Conservation (phyloP, 345 rosid species). For the Acer saccharum region DNA sequence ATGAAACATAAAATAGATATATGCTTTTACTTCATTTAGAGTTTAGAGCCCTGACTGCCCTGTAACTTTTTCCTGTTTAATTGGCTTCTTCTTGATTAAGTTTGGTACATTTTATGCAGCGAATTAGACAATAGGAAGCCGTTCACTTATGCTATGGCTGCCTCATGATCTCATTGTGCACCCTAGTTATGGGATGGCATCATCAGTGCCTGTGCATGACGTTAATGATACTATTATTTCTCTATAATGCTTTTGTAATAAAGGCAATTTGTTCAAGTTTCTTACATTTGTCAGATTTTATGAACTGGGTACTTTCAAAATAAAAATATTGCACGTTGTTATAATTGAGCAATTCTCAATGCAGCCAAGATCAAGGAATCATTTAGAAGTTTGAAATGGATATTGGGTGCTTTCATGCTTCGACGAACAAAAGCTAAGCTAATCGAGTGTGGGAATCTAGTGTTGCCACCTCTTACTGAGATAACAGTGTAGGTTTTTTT, state of each 20-base stretch:
- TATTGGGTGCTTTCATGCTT: conserved; percentile 83
- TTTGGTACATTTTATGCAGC: not conserved
- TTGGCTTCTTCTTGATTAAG: not conserved
- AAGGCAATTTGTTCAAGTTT: not conserved
- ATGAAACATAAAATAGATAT: not conserved
- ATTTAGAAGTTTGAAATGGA: conserved; percentile 52
- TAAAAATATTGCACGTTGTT: conserved; percentile 9
- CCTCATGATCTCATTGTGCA: not conserved
- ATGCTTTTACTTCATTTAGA: not conserved
- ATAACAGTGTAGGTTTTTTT: conserved; percentile 60
- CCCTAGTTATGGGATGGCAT: not conserved
- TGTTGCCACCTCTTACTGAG: conserved; percentile 83
- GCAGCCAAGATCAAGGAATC: conserved; percentile 43
- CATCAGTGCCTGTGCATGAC: not conserved
- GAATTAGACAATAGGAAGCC: not conserved
- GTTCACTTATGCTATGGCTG: not conserved
- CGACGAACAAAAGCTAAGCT: conserved; percentile 80
- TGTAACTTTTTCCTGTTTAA: not conserved
- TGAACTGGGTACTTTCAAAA: not conserved
- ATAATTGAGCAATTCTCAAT: conserved; percentile 40
- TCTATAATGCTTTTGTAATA: not conserved
- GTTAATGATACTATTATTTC: not conserved
- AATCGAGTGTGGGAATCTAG: conserved; percentile 67
- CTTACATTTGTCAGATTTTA: conserved; percentile 1
- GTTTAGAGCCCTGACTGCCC: not conserved